Conservation (phyloP, 371 early-diverging fungal species). For the Syncephalastrum monosporum region DNA sequence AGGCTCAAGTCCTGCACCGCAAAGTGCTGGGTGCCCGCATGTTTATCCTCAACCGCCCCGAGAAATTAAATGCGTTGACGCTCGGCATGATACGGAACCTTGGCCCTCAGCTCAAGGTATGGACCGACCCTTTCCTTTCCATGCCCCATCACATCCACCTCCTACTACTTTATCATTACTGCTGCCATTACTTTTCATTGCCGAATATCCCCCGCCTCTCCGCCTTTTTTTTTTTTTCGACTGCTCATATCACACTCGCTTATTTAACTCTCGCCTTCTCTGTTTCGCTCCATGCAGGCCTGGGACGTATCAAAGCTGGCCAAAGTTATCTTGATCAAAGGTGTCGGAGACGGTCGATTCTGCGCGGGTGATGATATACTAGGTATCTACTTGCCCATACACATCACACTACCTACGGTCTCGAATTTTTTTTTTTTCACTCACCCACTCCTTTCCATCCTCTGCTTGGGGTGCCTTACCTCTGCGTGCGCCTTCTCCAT, state of each 20-base stretch:
- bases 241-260: too few species aligned
- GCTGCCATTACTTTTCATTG: too few species aligned
- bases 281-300: conserved; percentile 41
- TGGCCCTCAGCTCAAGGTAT: conserved; percentile 78
- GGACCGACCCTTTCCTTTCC: too few species aligned
- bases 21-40: conserved; percentile 52
- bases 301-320: conserved; percentile 88
- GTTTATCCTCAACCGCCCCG: conserved; percentile 88
- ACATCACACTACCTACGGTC: too few species aligned
- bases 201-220: too few species aligned
- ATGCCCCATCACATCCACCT: too few species aligned
- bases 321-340: conserved; percentile 86
- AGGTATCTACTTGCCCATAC: conserved; percentile 25
- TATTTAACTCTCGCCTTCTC: background rate
- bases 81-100: conserved; percentile 86
- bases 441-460: background rate
- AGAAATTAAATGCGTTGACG: conserved; percentile 87
- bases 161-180: too few species aligned
- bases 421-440: too few species aligned
- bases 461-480: background rate
- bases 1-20: conserved; percentile 64
- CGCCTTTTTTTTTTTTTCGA: too few species aligned
- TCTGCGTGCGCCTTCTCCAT: conserved; percentile 1
- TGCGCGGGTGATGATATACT: conserved; percentile 97
- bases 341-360: conserved; percentile 76